Conservation (phyloP, 768 basidiomycete genomes). For the Leccinum longicurvipes region DNA sequence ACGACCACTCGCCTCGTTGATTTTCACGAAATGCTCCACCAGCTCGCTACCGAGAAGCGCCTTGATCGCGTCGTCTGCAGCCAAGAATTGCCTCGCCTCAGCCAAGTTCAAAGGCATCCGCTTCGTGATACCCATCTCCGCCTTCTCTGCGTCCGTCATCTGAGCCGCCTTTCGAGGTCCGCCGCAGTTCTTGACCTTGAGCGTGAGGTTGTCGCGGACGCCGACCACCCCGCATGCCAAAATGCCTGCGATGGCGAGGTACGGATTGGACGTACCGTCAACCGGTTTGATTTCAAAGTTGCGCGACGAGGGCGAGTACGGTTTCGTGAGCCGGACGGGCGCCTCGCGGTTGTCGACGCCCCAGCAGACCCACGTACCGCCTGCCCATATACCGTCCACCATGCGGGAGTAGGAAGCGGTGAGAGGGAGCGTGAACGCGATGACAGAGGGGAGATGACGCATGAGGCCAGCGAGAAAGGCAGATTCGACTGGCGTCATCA, state of each 20-base stretch:
- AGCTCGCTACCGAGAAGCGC: slow-evolving; percentile 44
- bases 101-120: slow-evolving; percentile 49
- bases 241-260: slow-evolving; percentile 56
- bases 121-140: slow-evolving; percentile 42
- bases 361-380: slow-evolving; percentile 69
- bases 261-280: slow-evolving; percentile 62
- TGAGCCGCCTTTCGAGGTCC: slow-evolving; percentile 35
- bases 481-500: slow-evolving; percentile 42
- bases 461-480: slow-evolving; percentile 64
- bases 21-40: slow-evolving; percentile 42
- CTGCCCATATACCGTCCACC: slow-evolving; percentile 63
- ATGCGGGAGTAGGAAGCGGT: slow-evolving; percentile 62
- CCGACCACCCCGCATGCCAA: slow-evolving; percentile 54
- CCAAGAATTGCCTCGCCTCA: slow-evolving; percentile 44
- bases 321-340: slow-evolving; percentile 55
- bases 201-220: slow-evolving; percentile 36
- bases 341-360: slow-evolving; percentile 68
- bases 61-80: slow-evolving; percentile 35
- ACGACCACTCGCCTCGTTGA: slow-evolving; percentile 47
- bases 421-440: slow-evolving; percentile 59
- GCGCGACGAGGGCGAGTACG: slow-evolving; percentile 44
- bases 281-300: slow-evolving; percentile 62
- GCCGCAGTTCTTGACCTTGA: slow-evolving; percentile 39
- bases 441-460: slow-evolving; percentile 51
- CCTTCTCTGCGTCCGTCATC: slow-evolving; percentile 44